phyloP scores from a whole-genome alignment of 495 filamentous ascomycete species.

The Glonium stellatum region DNA sequence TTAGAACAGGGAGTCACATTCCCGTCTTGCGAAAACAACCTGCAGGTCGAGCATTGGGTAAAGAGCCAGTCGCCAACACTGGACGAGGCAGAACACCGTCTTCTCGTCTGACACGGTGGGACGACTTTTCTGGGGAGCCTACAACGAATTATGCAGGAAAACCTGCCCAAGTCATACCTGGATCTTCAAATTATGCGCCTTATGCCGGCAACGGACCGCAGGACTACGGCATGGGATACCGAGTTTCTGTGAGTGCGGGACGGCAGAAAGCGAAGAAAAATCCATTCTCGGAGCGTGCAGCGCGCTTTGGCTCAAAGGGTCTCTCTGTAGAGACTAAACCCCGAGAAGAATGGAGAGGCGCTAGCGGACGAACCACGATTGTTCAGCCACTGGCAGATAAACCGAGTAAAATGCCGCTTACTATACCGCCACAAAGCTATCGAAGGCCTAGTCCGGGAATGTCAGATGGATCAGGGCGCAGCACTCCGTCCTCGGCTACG shows the following conservation, averaged over 20 bases:
- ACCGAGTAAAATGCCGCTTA: slow-evolving; percentile 16
- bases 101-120: slow-evolving; percentile 37
- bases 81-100: slow-evolving; percentile 24
- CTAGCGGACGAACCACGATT: slow-evolving; percentile 44
- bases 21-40: slow-evolving; percentile 24
- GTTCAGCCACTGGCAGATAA: slow-evolving; percentile 33
- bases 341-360: slow-evolving; percentile 47
- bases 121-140: slow-evolving; percentile 47
- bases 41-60: not conserved
- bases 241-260: slow-evolving; percentile 29
- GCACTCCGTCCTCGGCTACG: slow-evolving; percentile 16
- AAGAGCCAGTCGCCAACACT: slow-evolving; percentile 17
- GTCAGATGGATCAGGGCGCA: not conserved
- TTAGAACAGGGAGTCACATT: slow-evolving; percentile 16
- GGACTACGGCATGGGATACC: slow-evolving; percentile 18
- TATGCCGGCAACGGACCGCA: slow-evolving; percentile 4
- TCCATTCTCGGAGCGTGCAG: slow-evolving; percentile 6
- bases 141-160: slow-evolving; percentile 37
- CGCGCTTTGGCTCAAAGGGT: slow-evolving; percentile 7
- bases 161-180: slow-evolving; percentile 27
- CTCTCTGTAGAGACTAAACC: slow-evolving; percentile 29
- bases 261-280: slow-evolving; percentile 12
- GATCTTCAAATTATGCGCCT: slow-evolving; percentile 13
- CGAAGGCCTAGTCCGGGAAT: slow-evolving; percentile 6
- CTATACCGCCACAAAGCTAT: slow-evolving; percentile 2